Percentiles rank a stretch among this genome's conserved stretches.
phyloP scores from a whole-genome alignment of 75 land plant genomes.

The Pseudotsuga menziesii region DNA sequence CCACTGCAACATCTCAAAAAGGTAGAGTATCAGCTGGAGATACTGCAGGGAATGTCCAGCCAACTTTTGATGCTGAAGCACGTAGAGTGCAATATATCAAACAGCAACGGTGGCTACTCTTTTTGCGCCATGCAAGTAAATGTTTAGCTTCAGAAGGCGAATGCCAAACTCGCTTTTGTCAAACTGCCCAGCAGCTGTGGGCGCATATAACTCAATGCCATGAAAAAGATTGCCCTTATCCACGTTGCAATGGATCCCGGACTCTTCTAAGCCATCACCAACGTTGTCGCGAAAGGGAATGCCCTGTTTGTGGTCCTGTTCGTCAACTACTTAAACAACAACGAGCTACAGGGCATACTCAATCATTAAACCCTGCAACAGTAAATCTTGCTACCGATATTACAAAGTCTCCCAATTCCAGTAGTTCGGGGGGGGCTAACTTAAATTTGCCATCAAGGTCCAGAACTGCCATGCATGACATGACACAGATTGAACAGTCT shows the following conservation, averaged over 20 bases:
- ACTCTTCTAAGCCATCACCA: slow-evolving; percentile 54
- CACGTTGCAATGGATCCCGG: slow-evolving; percentile 55
- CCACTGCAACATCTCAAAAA: slow-evolving; percentile 10
- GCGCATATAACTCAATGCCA: slow-evolving; percentile 53
- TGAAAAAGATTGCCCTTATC: slow-evolving; percentile 42
- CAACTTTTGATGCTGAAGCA: slow-evolving; percentile 9
- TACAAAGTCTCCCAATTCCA: slow-evolving; percentile 18
- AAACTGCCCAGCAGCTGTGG: slow-evolving; percentile 53
- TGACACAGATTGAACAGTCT: slow-evolving; percentile 28
- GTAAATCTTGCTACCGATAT: slow-evolving; percentile 13
- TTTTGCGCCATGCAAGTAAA: slow-evolving; percentile 79
- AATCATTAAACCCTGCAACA: slow-evolving; percentile 6
- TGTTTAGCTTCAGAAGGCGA: slow-evolving; percentile 63
- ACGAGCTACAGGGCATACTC: slow-evolving; percentile 4
- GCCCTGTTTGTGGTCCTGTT: slow-evolving; percentile 92
- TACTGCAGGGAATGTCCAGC: slow-evolving; percentile 9
- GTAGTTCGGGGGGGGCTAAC: slow-evolving; percentile 8
- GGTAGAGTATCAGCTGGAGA: slow-evolving; percentile 1
- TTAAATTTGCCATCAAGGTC: slow-evolving; percentile 17
- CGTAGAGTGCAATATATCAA: slow-evolving; percentile 30
- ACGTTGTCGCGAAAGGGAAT: slow-evolving; percentile 42
- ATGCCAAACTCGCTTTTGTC: slow-evolving; percentile 53
- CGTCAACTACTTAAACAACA: slow-evolving; percentile 20
- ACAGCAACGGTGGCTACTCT: slow-evolving; percentile 73
- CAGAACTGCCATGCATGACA: slow-evolving; percentile 16